Conservation (phyloP, 1,139 yeast species). For the Diutina pseudorugosa region DNA sequence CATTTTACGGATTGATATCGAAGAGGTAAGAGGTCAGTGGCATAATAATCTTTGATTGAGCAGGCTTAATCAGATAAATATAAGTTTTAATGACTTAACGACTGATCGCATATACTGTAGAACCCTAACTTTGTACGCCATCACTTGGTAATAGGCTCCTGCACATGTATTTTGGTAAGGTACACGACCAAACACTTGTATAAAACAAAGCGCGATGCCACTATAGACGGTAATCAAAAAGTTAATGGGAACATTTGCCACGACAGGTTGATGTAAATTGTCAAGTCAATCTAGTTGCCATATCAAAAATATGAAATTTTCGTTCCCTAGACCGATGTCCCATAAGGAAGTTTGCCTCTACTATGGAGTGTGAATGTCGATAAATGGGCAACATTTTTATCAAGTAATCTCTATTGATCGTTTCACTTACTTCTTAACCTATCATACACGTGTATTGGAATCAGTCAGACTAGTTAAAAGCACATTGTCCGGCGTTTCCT, state of each 20-base stretch:
- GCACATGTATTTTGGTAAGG: background rate
- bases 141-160: background rate
- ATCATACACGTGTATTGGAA: too few relatives aligned
- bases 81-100: background rate
- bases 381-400: conserved; percentile 35
- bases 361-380: conserved; percentile 47
- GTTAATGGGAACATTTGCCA: conserved; percentile 56
- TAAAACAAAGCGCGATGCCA: conserved; percentile 5
- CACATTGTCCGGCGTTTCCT: too few relatives aligned
- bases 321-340: conserved; percentile 42
- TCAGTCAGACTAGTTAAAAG: too few relatives aligned
- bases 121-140: background rate
- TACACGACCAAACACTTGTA: conserved; percentile 4
- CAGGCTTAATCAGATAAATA: background rate
- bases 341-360: conserved; percentile 49
- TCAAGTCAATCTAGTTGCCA: conserved; percentile 62
- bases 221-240: conserved; percentile 41
- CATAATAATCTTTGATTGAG: background rate
- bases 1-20: conserved; percentile 59
- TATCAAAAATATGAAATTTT: conserved; percentile 22
- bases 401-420: too few relatives aligned
- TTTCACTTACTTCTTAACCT: too few relatives aligned
- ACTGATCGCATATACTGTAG: background rate
- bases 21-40: background rate
- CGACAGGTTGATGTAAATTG: conserved; percentile 51